These are phyloP conservation scores for Pythium inflatum DNA, from an alignment of 352 stramenopile species.

Conservation along the genomic window DNA sequence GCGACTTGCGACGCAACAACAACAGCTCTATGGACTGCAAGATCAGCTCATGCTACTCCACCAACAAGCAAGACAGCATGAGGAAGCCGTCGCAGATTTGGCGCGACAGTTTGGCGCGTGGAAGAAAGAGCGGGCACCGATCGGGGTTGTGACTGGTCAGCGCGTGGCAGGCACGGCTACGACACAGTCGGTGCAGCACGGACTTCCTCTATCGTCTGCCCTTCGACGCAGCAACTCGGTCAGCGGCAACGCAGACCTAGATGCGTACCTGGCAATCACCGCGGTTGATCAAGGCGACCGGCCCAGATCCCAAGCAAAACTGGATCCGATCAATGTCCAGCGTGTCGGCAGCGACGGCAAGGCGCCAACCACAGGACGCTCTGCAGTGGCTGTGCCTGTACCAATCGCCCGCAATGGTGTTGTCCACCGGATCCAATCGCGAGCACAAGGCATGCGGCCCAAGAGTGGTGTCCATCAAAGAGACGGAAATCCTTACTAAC, in stretches of 20 bases:
- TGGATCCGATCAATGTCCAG: slow-evolving; percentile 62
- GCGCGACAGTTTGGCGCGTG: slow-evolving; percentile 45
- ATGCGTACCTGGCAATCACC: slow-evolving; percentile 33
- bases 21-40: slow-evolving; percentile 29
- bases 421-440: slow-evolving; percentile 58
- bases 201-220: slow-evolving; percentile 9
- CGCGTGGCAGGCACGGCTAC: slow-evolving; percentile 20
- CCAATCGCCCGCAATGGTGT: slow-evolving; percentile 32
- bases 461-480: slow-evolving; percentile 38
- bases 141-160: slow-evolving; percentile 39
- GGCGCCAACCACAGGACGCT: slow-evolving; percentile 19
- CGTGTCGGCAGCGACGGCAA: slow-evolving; percentile 38
- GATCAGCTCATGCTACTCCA: slow-evolving; percentile 49
- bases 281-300: slow-evolving; percentile 34
- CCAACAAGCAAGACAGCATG: slow-evolving; percentile 43
- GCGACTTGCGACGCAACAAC: slow-evolving; percentile 30
- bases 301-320: slow-evolving; percentile 57
- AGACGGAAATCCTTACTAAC: neutral
- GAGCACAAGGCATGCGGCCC: slow-evolving; percentile 58
- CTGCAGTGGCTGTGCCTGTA: neutral
- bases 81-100: slow-evolving; percentile 46
- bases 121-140: slow-evolving; percentile 36
- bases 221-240: slow-evolving; percentile 28
- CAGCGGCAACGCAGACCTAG: slow-evolving; percentile 7
- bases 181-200: slow-evolving; percentile 5